A percentile compares a stretch with the other conserved stretches of the same genome.
Evolutionary conservation across 441 rosid genomes (phyloP).

Genomic region (Rhodomyrtus psidioides): DNA sequence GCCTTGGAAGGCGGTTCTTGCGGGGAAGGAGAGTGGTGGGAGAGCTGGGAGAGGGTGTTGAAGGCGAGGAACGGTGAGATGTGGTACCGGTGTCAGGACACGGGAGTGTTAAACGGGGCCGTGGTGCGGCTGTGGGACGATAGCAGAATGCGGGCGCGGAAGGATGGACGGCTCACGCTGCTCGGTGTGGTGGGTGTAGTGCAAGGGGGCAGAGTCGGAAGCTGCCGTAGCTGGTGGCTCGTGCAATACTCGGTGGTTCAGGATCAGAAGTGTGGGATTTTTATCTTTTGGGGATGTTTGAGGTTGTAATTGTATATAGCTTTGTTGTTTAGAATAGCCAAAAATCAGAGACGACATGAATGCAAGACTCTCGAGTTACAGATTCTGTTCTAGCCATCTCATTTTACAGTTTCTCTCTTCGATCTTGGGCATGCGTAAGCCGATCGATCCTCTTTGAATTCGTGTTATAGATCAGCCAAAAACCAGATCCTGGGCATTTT

Average conservation of each 20-base stretch:
- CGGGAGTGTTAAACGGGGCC: constrained; percentile 47
- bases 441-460: too few species aligned
- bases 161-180: not conserved
- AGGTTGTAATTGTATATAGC: not conserved
- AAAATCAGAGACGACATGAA: not conserved
- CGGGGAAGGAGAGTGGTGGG: constrained; percentile 17
- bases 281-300: not conserved
- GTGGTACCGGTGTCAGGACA: constrained; percentile 53
- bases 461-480: too few species aligned
- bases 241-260: not conserved
- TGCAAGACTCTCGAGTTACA: not conserved
- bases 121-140: constrained; percentile 73
- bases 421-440: not conserved
- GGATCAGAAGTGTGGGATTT: not conserved
- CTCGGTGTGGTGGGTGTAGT: not conserved
- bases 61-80: constrained; percentile 36
- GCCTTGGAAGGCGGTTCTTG: not conserved
- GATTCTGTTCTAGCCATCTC: not conserved
- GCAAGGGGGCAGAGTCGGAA: not conserved
- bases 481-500: too few species aligned
- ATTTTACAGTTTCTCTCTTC: not conserved
- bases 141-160: not conserved
- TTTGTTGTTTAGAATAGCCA: not conserved
- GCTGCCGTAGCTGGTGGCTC: not conserved
- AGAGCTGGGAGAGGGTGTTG: constrained; percentile 24